These are phyloP conservation scores for Polychytrium aggregatum DNA, from an alignment of 192 early-diverging fungal genomes.

Conservation along the genomic window DNA sequence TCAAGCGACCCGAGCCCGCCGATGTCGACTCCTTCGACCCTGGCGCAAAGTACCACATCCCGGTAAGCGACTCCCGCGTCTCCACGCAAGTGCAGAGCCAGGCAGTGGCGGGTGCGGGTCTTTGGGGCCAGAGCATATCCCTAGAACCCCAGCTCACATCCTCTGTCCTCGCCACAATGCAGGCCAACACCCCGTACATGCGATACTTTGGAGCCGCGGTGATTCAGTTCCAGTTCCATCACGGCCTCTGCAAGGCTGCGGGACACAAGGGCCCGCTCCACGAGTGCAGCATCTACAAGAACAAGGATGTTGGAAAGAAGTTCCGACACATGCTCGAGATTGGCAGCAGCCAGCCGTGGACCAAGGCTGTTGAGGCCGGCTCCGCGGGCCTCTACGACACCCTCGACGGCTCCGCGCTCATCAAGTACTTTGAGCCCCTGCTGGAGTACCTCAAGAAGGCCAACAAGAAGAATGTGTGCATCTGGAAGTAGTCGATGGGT, in stretches of 20 bases:
- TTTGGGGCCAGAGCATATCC: too few species aligned
- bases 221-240: conserved; percentile 16
- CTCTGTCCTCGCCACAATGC: not conserved
- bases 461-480: conserved; percentile 9
- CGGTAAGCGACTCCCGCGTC: not conserved
- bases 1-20: conserved; percentile 10
- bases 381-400: conserved; percentile 11
- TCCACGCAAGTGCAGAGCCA: not conserved
- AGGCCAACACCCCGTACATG: conserved; percentile 13
- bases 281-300: conserved; percentile 22
- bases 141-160: not conserved
- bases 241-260: conserved; percentile 11
- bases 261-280: conserved; percentile 14
- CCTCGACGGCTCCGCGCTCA: conserved; percentile 12
- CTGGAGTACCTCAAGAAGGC: conserved; percentile 11
- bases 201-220: conserved; percentile 20
- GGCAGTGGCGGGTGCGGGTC: too few species aligned
- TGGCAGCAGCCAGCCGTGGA: conserved; percentile 14
- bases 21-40: conserved; percentile 14
- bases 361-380: conserved; percentile 9
- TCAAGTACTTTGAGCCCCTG: conserved; percentile 22
- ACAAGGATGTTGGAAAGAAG: conserved; percentile 15
- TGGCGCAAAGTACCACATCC: conserved; percentile 13
- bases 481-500: conserved; percentile 3
- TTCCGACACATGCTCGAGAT: conserved; percentile 16